Evolutionary conservation across 1,139 yeast genomes (phyloP), one percentile per base, ranked within the genome.

Genomic region (Candida sp.): DNA sequence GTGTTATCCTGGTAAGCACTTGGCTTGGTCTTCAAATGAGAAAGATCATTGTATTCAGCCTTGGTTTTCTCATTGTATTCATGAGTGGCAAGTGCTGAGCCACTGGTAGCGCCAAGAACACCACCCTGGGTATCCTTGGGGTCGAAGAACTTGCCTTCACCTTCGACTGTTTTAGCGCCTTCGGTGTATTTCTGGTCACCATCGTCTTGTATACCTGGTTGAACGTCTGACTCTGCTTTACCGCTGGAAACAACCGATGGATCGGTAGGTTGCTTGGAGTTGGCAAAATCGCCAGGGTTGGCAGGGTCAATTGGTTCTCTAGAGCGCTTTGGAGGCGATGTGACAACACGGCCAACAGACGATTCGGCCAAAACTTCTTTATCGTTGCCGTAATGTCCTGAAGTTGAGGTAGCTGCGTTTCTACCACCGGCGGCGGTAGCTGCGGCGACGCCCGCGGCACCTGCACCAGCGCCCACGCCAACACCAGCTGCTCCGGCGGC

Each of bases 91-190:
- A 7, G 39, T 22, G 44, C 5, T 2, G 47, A 39, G 9, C 26
- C 22, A 3, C 45, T 45, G 23, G 48, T 50, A 30, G 49, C 52
- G 42, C 47, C 49, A 31, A 49, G 49, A 22, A 51, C 46, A 31
- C 56, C 56, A 39, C 56, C 56, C 41, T 53, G 56, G 35, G 77
- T 70, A 54, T 72, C 77, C 54, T 58, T 66, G 7, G 78, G 77
- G 50, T 72, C 70, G 52, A 63, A 74, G 53, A 62, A 73, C 45
- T 59, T 59, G 3, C 79, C 78, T 5, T 63, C 54, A 23, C 78
- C 79, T 40, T 61, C 53, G 8, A 53, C 57, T 12, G 63, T 60
- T 38, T 53, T 52, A 23, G 78, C 73, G 32, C 67, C 73, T 49
- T 70, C 63, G 33, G 64, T 63, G 54, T 72, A 73, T 4, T 49